These are phyloP conservation scores for Monilinia vaccinii-corymbosi DNA, from an alignment of 2,329 filamentous ascomycete genomes.

Conservation along the genomic window DNA sequence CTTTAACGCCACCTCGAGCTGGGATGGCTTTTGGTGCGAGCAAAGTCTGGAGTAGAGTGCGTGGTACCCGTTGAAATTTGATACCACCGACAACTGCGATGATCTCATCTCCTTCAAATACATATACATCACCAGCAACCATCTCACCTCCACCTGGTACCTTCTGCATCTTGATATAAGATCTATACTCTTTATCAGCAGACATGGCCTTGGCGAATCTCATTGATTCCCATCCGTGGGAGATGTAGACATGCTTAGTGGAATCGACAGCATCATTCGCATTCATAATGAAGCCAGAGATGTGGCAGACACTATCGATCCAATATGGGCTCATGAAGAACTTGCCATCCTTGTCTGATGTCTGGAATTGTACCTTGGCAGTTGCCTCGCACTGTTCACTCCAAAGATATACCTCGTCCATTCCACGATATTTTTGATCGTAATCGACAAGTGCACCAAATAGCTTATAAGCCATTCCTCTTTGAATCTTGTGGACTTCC, in stretches of 20 bases:
- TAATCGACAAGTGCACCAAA: constrained; percentile 48
- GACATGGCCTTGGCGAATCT: constrained; percentile 19
- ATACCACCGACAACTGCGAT: constrained; percentile 30
- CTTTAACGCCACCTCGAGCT: neutral
- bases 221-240: constrained; percentile 23
- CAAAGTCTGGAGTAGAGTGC: constrained; percentile 7
- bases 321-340: constrained; percentile 49
- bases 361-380: constrained; percentile 38
- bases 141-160: constrained; percentile 24
- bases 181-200: constrained; percentile 18
- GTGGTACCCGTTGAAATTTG: constrained; percentile 12
- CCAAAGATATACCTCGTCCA: constrained; percentile 45
- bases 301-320: constrained; percentile 50
- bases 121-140: constrained; percentile 31
- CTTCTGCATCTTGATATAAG: constrained; percentile 27
- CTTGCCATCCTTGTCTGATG: constrained; percentile 37
- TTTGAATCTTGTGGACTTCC: constrained; percentile 57
- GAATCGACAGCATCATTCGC: constrained; percentile 33
- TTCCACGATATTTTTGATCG: constrained; percentile 41
- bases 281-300: constrained; percentile 54
- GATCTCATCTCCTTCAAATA: constrained; percentile 30
- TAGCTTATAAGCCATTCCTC: constrained; percentile 66
- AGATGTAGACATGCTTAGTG: constrained; percentile 22
- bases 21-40: constrained; percentile 7
- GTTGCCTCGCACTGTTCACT: constrained; percentile 39